phyloP scores from a whole-genome alignment of 345 rosid species.

The Nephelium lappaceum region DNA sequence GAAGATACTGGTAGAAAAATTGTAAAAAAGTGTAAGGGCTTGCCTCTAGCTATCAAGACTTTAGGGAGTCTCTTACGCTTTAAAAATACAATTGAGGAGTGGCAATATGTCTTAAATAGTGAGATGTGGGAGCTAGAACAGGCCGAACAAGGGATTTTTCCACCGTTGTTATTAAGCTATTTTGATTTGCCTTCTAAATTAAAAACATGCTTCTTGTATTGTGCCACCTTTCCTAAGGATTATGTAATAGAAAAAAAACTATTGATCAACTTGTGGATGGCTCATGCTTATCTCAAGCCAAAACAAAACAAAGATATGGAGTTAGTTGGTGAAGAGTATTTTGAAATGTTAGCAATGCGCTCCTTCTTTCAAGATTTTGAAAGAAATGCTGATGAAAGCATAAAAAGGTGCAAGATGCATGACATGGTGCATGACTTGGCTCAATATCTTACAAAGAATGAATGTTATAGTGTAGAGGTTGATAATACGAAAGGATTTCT shows the following conservation, averaged over 20 bases:
- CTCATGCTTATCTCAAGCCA: neutral
- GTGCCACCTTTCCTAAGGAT: neutral
- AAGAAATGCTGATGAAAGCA: neutral
- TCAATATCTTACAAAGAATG: neutral
- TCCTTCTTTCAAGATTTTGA: neutral
- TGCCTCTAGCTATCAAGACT: neutral
- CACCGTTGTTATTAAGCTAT: neutral
- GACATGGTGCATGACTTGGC: neutral
- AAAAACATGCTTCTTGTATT: neutral
- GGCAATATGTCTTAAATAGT: neutral
- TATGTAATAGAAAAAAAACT: neutral
- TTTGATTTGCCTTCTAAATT: neutral
- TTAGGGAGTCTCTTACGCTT: neutral
- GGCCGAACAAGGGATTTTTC: neutral
- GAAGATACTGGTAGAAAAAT: neutral
- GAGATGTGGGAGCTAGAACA: neutral
- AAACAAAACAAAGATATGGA: neutral
- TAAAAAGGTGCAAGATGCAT: neutral
- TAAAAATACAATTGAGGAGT: neutral
- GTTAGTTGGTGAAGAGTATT: neutral
- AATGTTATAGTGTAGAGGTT: neutral
- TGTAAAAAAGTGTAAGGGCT: neutral
- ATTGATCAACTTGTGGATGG: neutral
- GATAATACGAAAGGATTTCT: neutral
- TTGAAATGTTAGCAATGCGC: neutral